Base-by-base conservation (phyloP, 495 filamentous ascomycete species). In the Daldinia loculata region DNA sequence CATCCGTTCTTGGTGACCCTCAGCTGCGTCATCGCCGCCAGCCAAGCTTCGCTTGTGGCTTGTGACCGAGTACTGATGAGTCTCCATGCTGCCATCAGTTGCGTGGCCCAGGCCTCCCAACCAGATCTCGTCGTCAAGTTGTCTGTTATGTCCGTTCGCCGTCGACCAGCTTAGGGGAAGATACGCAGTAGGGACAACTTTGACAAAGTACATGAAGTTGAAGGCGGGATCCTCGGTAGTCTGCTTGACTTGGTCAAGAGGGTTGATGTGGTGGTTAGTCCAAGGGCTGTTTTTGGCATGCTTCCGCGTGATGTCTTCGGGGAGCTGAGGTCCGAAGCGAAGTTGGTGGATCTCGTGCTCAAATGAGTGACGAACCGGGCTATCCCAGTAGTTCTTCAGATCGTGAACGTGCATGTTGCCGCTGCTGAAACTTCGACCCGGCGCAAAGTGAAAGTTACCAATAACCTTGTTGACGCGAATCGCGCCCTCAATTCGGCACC, bases 121-220 rank as follows among this genome's bases (percentile, higher is more conserved):
- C 58, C 85, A 89, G 1, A 84, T 78, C 32, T 82, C 77, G 57
- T 89, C 83, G 62, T 87, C 80, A 26, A 84, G 78, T n/a, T 80
- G 82, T 69, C 87, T 80, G 66, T 78, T 76, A 63, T 79, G 41
- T 52, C 79, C 75, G 48, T 66, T 74, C 53, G 76, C 72, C 63
- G 75, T 79, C 55, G 84, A 80, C 93, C 93, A 94, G 17, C 93
- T 93, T 5, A 99, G 85, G 0, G 95, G 95, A 6, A 98, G 86
- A 74, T 97, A 99, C 2, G 92, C 93, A 15, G 95, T 99, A 8
- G 91, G 91, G 38, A 99, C 95, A 51, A 99, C 94, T 82, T 99
- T 99, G 79, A 99, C 85, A 78, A 98, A 99, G 84, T 99, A 99
- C 94, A 98, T 97, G 77, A 90, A 99, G 80, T 97, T 99, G 84